Evolutionary conservation across 2,329 filamentous ascomycete genomes (phyloP), one percentile per base, ranked within the genome.

Genomic region (Hymenoscyphus salicellus): DNA sequence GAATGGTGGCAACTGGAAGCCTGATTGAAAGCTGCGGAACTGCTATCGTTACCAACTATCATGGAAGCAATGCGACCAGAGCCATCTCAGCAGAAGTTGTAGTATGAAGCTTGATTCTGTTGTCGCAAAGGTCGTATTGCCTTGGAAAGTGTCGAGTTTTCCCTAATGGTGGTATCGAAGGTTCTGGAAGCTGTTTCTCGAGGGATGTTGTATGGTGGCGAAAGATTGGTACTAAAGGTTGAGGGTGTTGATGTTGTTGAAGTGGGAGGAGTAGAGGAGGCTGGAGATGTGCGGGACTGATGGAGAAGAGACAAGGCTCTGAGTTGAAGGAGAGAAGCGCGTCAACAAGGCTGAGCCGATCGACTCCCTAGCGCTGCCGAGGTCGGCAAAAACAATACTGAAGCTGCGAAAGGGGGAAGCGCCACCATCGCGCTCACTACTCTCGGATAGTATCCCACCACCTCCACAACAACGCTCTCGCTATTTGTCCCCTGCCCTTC

Each of bases 401-500:
- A n/a, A 16, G 3, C 2, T 8, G 17, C 10, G n/a, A 11, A 46
- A 10, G 43, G n/a, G 6, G 43, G 7, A 23, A 20, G 46, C 46
- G 46, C 20, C 46, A 52, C 46, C n/a, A 43, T 43, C 41, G 41
- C 41, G 41, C 16, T 16, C n/a, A n/a, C 41, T n/a, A 41, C 38
- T 16, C 41, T 43, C 41, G 41, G 41, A n/a, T 3, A 52, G n/a
- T 7, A 52, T 52, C 11, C 23, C 46, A 23, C 16, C 46, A 52
- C 23, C 46, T 52, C 46, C 46, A 23, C 46, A 52, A 52, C 46
- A 23, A 49, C 46, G 46, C 46, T 52, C 46, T 61, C 28, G 20
- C 32, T 55, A 28, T 33, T 52, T 6, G 14, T 43, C 38, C 62
- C 66, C 64, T 63, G 66, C 66, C 66, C 66, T 55, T 58, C 58